Conservation (phyloP, 768 basidiomycete genomes). For the Mycena albidolilacea region DNA sequence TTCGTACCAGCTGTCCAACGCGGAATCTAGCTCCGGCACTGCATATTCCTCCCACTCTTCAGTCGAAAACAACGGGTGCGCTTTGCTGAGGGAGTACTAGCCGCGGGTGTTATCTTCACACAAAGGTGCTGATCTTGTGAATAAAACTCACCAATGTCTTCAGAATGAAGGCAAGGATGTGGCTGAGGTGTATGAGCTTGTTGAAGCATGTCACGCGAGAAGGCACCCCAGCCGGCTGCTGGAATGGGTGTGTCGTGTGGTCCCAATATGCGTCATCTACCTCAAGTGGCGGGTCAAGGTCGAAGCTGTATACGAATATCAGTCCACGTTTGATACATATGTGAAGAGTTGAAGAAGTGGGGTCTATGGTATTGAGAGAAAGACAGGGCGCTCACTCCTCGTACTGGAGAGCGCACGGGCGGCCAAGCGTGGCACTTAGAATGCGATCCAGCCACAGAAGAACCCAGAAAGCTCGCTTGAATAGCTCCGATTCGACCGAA, state of each 20-base stretch:
- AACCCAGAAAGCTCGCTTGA: not conserved
- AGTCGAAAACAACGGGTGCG: not conserved
- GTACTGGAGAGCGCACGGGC: not conserved
- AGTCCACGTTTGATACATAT: too few relatives aligned
- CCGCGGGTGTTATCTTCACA: too few relatives aligned
- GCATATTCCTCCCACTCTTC: not conserved
- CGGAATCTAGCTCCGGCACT: not conserved
- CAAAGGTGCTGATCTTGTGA: too few relatives aligned
- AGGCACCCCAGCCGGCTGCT: not conserved
- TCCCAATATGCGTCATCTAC: not conserved
- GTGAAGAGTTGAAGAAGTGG: constrained; percentile 9
- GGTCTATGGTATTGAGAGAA: too few relatives aligned
- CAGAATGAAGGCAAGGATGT: not conserved
- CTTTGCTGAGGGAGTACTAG: not conserved
- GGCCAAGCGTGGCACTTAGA: not conserved
- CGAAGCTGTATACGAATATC: not conserved
- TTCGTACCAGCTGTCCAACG: not conserved
- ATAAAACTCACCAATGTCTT: not conserved
- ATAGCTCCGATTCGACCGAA: not conserved
- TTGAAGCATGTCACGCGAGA: not conserved
- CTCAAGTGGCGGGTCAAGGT: not conserved
- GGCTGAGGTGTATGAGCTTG: not conserved
- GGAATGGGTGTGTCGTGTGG: not conserved
- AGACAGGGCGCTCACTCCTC: not conserved
- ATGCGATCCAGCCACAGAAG: not conserved